These are phyloP conservation scores for Hypomontagnella submonticulosa DNA, from an alignment of 495 filamentous ascomycete genomes.

Conservation along the genomic window DNA sequence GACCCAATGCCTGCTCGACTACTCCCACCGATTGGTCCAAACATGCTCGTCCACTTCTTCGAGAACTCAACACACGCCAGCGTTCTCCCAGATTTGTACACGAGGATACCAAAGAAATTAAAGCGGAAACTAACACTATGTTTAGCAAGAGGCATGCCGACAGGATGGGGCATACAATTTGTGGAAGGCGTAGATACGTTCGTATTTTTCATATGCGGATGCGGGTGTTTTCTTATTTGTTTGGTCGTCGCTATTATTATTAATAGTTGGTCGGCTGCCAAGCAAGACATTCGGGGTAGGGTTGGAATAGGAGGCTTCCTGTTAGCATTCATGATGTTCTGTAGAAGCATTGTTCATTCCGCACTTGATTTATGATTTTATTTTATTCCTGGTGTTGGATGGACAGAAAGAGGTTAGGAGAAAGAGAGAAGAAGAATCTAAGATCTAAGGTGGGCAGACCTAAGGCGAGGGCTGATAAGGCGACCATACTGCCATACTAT, in stretches of 20 bases:
- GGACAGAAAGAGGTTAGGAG: no score
- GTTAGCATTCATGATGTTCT: slow-evolving; percentile 15
- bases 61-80: slow-evolving; percentile 17
- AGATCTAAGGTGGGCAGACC: no score
- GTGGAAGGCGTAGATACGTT: slow-evolving; percentile 17
- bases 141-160: slow-evolving; percentile 7
- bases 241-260: slow-evolving; percentile 17
- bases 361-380: no score
- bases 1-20: slow-evolving; percentile 14
- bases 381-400: no score
- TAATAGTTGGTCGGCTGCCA: slow-evolving; percentile 6
- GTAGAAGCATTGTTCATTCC: neutral
- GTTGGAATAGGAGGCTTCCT: slow-evolving; percentile 27
- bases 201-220: slow-evolving; percentile 14
- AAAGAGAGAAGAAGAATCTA: no score
- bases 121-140: slow-evolving; percentile 14
- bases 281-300: slow-evolving; percentile 21
- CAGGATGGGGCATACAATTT: slow-evolving; percentile 28
- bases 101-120: slow-evolving; percentile 29
- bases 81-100: slow-evolving; percentile 18
- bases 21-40: slow-evolving; percentile 19
- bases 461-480: no score
- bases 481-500: no score
- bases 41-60: slow-evolving; percentile 27
- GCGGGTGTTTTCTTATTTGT: neutral